Evolutionary conservation across 2,329 filamentous ascomycete species (phyloP), one percentile per base, ranked within the genome.

Genomic region (Colletotrichum sidae): DNA sequence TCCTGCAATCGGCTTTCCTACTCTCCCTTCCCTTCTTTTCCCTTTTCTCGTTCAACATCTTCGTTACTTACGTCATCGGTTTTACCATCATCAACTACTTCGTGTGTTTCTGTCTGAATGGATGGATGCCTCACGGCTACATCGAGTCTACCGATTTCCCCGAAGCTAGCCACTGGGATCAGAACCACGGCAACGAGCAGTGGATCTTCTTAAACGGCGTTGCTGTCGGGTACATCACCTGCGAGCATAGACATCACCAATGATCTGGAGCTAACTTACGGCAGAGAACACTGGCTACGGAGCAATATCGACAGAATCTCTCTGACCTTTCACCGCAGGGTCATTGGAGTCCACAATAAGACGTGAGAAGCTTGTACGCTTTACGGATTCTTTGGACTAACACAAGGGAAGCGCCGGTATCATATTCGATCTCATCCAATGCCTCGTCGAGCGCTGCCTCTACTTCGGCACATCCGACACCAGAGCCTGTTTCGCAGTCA

Each of bases 201-300:
- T 95, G 92, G 92, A 83, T 94, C n/a, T 94, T 92, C 73, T 76
- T 94, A 55, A 94, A 94, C 71, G 92, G 92, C 1, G 87, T 94
- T 35, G 87, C 84, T 9, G 84, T 84, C 39, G 86, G 84, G 86
- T 89, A 77, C 65, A 84, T 79, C 39, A 6, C 7, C 13, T 9
- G 0, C 6, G 2, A 5, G 17, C 17, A 5, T 5, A 10, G 4
- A 3, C 11, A 6, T 9, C 2, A 4, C 2, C 2, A 25, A n/a
- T 9, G 4, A 10, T 1, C 11, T n/a, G 12, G 25, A 25, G 33
- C 35, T 42, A 15, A 61, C 35, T 13, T 12, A 6, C 11, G 49
- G 35, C 65, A 87, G 85, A 3, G 79, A 86, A 57, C 85, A 89
- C 72, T 92, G 91, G 88, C 81, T 93, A 69, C 86, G 90, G 76